A percentile compares a stretch with the other conserved stretches of the same genome.
Conservation (phyloP, 2,329 filamentous ascomycete species). For the Pseudogymnoascus sp. region DNA sequence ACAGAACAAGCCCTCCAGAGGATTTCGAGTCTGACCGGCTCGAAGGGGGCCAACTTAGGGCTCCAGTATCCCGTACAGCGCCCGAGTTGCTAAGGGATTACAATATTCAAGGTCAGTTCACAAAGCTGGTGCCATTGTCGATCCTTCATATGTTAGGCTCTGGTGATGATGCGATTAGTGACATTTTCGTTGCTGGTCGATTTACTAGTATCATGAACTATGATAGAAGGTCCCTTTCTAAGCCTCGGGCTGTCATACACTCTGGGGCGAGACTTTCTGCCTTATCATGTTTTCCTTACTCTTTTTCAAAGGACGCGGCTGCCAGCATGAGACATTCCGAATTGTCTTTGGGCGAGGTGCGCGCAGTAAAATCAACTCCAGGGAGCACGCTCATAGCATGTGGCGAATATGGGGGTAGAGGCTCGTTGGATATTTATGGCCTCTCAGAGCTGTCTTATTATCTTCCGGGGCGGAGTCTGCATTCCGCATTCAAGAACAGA, state of each 20-base stretch:
- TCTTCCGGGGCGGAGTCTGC: slow-evolving; percentile 30
- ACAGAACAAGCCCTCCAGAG: slow-evolving; percentile 11
- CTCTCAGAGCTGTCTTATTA: slow-evolving; percentile 34
- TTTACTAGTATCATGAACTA: slow-evolving; percentile 87
- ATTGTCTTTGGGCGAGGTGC: slow-evolving; percentile 47
- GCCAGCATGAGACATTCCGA: slow-evolving; percentile 49
- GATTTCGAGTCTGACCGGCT: slow-evolving; percentile 21
- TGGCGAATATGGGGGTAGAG: slow-evolving; percentile 87
- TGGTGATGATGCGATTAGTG: slow-evolving; percentile 42
- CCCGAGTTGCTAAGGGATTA: not conserved
- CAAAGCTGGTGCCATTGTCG: slow-evolving; percentile 55
- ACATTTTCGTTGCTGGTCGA: slow-evolving; percentile 82
- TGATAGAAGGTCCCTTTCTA: slow-evolving; percentile 77
- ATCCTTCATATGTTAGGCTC: slow-evolving; percentile 67
- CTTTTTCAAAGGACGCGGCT: slow-evolving; percentile 54
- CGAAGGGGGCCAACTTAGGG: not conserved
- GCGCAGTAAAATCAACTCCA: slow-evolving; percentile 41
- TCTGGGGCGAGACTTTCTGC: slow-evolving; percentile 74
- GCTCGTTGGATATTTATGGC: slow-evolving; percentile 80
- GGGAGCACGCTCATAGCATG: slow-evolving; percentile 69
- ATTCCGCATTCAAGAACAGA: slow-evolving; percentile 62
- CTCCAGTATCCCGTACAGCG: not conserved
- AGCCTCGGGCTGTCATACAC: slow-evolving; percentile 68
- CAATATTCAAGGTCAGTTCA: not conserved
- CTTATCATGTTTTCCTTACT: slow-evolving; percentile 60